A percentile compares a stretch with the other conserved stretches of the same genome.
These are phyloP conservation scores for Reticulascus tulasneorum DNA, from an alignment of 2,329 filamentous ascomycete genomes.

Conservation along the genomic window DNA sequence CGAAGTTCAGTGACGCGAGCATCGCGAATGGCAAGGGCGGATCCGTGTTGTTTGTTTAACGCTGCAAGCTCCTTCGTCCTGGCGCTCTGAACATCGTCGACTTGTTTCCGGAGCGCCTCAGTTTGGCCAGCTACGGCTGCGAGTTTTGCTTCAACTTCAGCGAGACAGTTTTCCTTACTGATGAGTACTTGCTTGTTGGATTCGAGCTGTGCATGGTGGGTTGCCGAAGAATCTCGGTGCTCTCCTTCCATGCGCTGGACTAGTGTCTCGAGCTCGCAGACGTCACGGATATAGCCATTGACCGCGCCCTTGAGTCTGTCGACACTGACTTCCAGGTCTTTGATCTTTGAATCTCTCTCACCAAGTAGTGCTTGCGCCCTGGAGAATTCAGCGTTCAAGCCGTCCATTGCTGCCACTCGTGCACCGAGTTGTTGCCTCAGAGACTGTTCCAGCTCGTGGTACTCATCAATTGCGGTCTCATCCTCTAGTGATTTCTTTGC, in stretches of 20 bases:
- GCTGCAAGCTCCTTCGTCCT: constrained; percentile 25
- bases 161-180: constrained; percentile 32
- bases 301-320: constrained; percentile 48
- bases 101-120: constrained; percentile 32
- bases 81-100: constrained; percentile 31
- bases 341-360: constrained; percentile 34
- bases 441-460: constrained; percentile 51
- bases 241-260: constrained; percentile 45
- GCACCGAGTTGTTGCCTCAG: constrained; percentile 54
- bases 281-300: constrained; percentile 49
- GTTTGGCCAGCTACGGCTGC: constrained; percentile 34
- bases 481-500: constrained; percentile 41
- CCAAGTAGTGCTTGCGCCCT: constrained; percentile 27
- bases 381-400: constrained; percentile 37
- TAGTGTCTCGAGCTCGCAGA: constrained; percentile 48
- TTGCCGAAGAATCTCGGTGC: constrained; percentile 23
- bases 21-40: constrained; percentile 47
- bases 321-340: constrained; percentile 46
- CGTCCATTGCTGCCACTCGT: constrained; percentile 48
- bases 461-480: constrained; percentile 56
- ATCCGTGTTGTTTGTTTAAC: constrained; percentile 39
- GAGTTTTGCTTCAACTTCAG: constrained; percentile 42
- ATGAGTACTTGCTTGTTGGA: constrained; percentile 27
- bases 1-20: constrained; percentile 45
- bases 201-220: constrained; percentile 29